Base-by-base conservation (phyloP, 164 flowering plant genomes). In the Sedum album region DNA sequence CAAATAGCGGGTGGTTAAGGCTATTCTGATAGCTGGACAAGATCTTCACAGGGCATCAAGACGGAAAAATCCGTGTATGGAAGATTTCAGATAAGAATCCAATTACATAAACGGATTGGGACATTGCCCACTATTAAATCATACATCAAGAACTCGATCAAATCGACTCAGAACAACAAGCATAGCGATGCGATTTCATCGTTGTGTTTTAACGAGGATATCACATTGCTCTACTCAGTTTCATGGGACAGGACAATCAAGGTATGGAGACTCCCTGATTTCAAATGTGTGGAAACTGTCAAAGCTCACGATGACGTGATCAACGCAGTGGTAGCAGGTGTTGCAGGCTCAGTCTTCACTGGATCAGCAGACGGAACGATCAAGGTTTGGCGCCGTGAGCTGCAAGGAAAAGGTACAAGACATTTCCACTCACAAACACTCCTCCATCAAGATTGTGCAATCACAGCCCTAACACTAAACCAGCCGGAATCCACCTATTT, bases 11-110 rank as follows among this genome's bases (percentile, higher is more conserved):
- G 5, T 35, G 38, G 38, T 35, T 3, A 35, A 35, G 7, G 38
- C 7, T 35, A 35, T 35, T 35, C 7, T 35, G 38, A 35, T 35
- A 35, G 38, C 48, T 15, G 48, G 84, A 80, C 5, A 73, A 71
- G 57, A 86, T 86, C 62, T 84, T 82, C 61, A 71, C 88, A 6
- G 90, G 90, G 0, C 90, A 86, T 69, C 87, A 82, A 67, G 90
- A 86, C 55, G 90, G 90, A 14, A 84, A 79, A 48, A 80, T 83
- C 13, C 67, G 88, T 1, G 81, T 86, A 1, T 86, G 90, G 90
- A 82, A 73, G 66, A 67, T 74, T 8, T 82, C 90, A 0, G 20
- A 21, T 8, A 82, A 80, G 69, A 73, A 77, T 48, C 67, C 77
- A 44, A 60, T 30, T 66, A 4, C 78, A 77, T 69, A 82, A 79